Evolutionary conservation across 805 yeast genomes (phyloP), one percentile per base, ranked within the genome.

Genomic region (Saccharomycopsis fibuligera): DNA sequence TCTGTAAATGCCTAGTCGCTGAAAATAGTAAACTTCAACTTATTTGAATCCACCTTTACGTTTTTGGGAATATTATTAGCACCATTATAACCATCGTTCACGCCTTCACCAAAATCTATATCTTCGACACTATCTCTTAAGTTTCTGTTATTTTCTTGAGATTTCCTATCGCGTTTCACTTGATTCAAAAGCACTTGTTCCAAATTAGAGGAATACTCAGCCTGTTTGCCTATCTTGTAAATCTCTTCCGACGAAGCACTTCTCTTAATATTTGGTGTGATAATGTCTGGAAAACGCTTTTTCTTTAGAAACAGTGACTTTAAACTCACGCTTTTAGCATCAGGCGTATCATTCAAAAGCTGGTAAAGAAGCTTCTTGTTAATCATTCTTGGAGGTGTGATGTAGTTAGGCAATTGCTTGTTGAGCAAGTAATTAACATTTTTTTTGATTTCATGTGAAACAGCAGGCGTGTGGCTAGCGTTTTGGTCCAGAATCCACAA

Each of bases 341-440:
- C n/a, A n/a, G n/a, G n/a, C n/a, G n/a, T n/a, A n/a, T n/a, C n/a
- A n/a, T n/a, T n/a, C n/a, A n/a, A n/a, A n/a, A n/a, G n/a, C n/a
- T n/a, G n/a, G n/a, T n/a, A n/a, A n/a, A 47, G 14, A 19, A 35
- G 14, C 9, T 37, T 12, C 23, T 48, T 48, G n/a, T 33, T n/a
- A 10, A 48, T 35, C 17, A 17, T 29, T 35, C 53, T 33, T 29
- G 53, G 53, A 33, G 53, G 53, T 17, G 53, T 49, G 17, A 49
- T 29, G 30, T 21, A 49, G 10, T 24, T 19, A 5, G 53, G 53
- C 22, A 49, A 41, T 31, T 33, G 29, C 21, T 27, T 25, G 14
- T 37, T 29, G 29, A 48, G 24, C 5, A 27, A n/a, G 3, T 21
- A 25, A 36, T 42, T 42, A 12, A 42, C 35, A n/a, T 4, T 12